Evolutionary conservation across 305 asterid species (phyloP), one percentile per base, ranked within the genome.

Genomic region (Fraxinus angustifolia): DNA sequence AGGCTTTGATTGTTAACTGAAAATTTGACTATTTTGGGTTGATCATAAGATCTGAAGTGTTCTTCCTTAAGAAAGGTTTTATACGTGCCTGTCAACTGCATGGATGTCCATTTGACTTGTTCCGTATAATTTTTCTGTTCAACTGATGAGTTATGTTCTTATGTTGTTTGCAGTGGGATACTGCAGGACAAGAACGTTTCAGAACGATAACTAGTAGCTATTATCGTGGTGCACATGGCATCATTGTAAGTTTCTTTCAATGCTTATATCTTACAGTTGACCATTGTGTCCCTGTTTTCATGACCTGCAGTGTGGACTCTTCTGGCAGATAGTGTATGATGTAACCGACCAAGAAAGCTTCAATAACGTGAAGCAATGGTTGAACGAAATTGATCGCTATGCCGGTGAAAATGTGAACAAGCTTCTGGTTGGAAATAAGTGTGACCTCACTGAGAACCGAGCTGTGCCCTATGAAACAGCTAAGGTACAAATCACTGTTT

Each of bases 131-230:
- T 53, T 53, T 16, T 53, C 65, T 53, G 65, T 53, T 53, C 65
- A n/a, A n/a, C 65, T 53, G 26, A n/a, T 53, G 65, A 53, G 65
- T 53, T n/a, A 53, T 53, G 65, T 62, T 23, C 30, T 17, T 62
- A n/a, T 62, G 33, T 62, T 21, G 17, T 56, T 84, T 83, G 86
- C 89, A 93, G 97, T 90, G 96, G 97, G 97, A 93, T 82, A 93
- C 97, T 62, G 97, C 97, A 19, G 96, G 97, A 74, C 97, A 91
- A 86, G 97, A 93, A 88, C 96, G 96, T 28, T 93, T 93, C 88
- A 85, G 97, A 84, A 91, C 97, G 19, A 93, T 91, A 77, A 93
- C 96, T 71, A 93, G 96, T 85, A 91, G 96, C 91, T 93, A 91
- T 87, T 93, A 93, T 81, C 93, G 96, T 21, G 97, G 97, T 76